Percentiles rank a stretch among this genome's conserved stretches.
Conservation (phyloP, 1,284 basidiomycete genomes). For the Leccinum griseonigrum region DNA sequence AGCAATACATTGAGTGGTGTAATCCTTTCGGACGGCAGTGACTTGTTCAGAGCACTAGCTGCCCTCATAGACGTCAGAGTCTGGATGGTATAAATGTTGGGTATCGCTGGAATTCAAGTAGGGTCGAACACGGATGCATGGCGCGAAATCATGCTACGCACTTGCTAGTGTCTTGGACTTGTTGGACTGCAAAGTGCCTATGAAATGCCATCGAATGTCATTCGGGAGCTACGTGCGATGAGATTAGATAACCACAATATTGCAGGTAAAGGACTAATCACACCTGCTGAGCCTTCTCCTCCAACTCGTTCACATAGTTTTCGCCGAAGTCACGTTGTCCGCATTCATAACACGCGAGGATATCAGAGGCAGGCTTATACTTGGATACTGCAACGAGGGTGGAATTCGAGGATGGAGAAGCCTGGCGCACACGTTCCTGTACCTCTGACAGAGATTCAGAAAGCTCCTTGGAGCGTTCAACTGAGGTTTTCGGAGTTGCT, state of each 20-base stretch:
- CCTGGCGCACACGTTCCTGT: conserved; percentile 43
- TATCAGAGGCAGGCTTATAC: conserved; percentile 87
- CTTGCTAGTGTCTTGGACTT: conserved; percentile 91
- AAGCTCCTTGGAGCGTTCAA: conserved; percentile 47
- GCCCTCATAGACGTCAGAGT: conserved; percentile 88
- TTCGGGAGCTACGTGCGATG: conserved; percentile 58
- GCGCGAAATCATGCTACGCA: conserved; percentile 29
- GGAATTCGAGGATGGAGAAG: conserved; percentile 30
- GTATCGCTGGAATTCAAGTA: conserved; percentile 57
- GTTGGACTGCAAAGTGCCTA: conserved; percentile 93
- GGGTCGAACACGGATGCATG: conserved; percentile 5
- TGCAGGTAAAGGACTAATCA: conserved; percentile 22
- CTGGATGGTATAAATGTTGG: conserved; percentile 88
- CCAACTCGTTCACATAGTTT: conserved; percentile 95
- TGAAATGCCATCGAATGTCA: conserved; percentile 96
- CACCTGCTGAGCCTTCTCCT: conserved; percentile 82
- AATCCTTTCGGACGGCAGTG: conserved; percentile 52
- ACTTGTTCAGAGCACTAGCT: conserved; percentile 82
- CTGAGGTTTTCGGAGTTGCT: conserved; percentile 8
- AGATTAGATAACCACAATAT: conserved; percentile 1
- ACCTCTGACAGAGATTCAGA: conserved; percentile 50
- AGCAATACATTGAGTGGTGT: conserved; percentile 65
- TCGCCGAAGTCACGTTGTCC: conserved; percentile 94
- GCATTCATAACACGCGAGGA: conserved; percentile 76
- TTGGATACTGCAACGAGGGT: conserved; percentile 91